A percentile compares a stretch with the other conserved stretches of the same genome.
Conservation (phyloP, 345 rosid species). For the Microcos paniculata region DNA sequence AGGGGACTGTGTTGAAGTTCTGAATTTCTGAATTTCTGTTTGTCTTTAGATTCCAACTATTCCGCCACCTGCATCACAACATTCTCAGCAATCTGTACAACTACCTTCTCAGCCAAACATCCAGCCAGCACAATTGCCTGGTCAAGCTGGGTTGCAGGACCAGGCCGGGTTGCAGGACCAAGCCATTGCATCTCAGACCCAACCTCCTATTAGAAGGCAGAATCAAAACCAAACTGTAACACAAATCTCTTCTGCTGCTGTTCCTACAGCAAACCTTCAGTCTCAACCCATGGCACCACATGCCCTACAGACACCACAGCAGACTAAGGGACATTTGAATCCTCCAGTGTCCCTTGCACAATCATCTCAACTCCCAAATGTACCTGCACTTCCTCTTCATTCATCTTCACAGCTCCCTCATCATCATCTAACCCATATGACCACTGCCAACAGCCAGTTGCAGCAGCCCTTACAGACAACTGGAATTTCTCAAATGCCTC, state of each 20-base stretch:
- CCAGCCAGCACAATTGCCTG: conserved; percentile 49
- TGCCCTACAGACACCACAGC: conserved; percentile 52
- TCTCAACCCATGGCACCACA: conserved; percentile 62
- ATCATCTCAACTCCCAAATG: conserved; percentile 53
- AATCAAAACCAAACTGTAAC: conserved; percentile 48
- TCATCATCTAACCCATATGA: conserved; percentile 61
- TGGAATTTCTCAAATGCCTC: conserved; percentile 54
- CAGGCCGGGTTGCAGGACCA: conserved; percentile 59
- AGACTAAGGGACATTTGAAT: conserved; percentile 63
- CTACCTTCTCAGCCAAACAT: conserved; percentile 46
- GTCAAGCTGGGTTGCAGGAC: conserved; percentile 53
- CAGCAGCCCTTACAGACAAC: conserved; percentile 62
- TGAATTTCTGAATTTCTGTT: conserved; percentile 8
- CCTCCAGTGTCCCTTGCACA: conserved; percentile 55
- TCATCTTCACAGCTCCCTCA: conserved; percentile 46
- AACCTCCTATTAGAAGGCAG: conserved; percentile 57
- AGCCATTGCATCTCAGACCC: conserved; percentile 44
- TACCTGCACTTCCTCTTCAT: conserved; percentile 53
- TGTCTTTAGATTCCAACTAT: conserved; percentile 64
- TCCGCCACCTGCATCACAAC: conserved; percentile 51
- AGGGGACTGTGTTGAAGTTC: conserved; percentile 15
- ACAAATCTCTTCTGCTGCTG: conserved; percentile 45
- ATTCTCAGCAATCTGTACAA: conserved; percentile 58
- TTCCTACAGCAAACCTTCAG: conserved; percentile 51
- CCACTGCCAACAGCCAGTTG: conserved; percentile 59